Evolutionary conservation across 306 rosid genomes (phyloP), one percentile per base, ranked within the genome.

Genomic region (Casuarina equisetifolia): DNA sequence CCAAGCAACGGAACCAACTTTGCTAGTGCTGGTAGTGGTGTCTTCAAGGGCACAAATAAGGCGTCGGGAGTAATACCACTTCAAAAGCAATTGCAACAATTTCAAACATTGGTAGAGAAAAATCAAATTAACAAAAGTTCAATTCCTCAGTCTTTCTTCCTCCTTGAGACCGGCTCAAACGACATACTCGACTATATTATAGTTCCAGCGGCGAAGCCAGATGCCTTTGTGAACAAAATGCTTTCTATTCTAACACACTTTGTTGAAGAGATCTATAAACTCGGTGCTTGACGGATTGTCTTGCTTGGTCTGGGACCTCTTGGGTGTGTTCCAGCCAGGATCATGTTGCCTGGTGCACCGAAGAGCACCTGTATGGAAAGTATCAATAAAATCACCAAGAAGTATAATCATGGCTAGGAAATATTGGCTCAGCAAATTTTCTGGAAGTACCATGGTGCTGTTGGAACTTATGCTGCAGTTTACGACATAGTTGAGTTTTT

Each of bases 11-110:
- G 85, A 54, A 71, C 83, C 57, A 86, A 86, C 77, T 83, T 86
- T 44, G 87, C 89, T n/a, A 86, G 87, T 67, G 89, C 83, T n/a
- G 89, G 87, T 32, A 86, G 89, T 55, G 87, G 86, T 15, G 79
- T 83, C 54, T 55, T 83, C 51, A 62, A 32, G 6, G 58, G 17
- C 9, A 80, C 83, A 46, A 77, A 82, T 25, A 72, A n/a, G 48
- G 54, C 9, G 64, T 3, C 42, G 74, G 80, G 81, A 74, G 81
- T 44, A 32, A 72, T 72, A 32, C 52, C 85, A 68, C 32, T 86
- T 48, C 79, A 83, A 43, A 62, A 63, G 40, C 87, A 83, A 69
- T 39, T 83, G 1, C 83, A n/a, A 58, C 85, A 80, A 72, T 86
- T 86, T 72, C 53, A 72, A 81, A 35, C 76, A 6, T 40, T 86